These are phyloP conservation scores for Auricularia cornea DNA, from an alignment of 768 basidiomycete genomes.

Conservation along the genomic window DNA sequence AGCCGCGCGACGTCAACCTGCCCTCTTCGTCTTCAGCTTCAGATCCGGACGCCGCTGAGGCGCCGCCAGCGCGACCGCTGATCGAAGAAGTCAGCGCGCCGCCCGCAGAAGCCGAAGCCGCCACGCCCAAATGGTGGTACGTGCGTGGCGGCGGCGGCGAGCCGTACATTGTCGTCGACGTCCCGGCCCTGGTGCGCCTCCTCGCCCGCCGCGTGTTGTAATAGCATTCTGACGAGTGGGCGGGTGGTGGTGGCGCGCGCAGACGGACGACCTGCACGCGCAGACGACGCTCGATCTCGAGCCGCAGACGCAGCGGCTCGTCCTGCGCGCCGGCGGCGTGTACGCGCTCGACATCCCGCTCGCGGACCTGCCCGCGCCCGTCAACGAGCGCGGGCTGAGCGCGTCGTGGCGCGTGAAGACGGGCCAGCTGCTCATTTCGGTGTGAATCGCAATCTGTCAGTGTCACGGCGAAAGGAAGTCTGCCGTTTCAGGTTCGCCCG, in stretches of 20 bases:
- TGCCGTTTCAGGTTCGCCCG: too few species aligned
- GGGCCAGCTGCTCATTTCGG: background rate
- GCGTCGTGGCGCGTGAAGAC: background rate
- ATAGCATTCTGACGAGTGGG: background rate
- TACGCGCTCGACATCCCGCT: background rate
- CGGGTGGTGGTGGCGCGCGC: background rate
- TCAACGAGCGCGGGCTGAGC: background rate
- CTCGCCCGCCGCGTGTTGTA: too few species aligned
- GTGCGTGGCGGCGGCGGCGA: background rate
- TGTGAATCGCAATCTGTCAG: too few species aligned
- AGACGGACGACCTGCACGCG: background rate
- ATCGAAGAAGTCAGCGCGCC: background rate
- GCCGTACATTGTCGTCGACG: background rate
- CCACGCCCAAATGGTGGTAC: background rate
- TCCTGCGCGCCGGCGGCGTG: background rate
- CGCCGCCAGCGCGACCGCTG: background rate
- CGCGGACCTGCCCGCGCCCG: background rate
- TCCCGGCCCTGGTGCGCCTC: background rate
- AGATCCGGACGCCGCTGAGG: too few species aligned
- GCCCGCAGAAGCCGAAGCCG: background rate
- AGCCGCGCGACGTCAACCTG: conserved; percentile 47
- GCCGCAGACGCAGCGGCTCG: background rate
- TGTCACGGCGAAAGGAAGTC: too few species aligned
- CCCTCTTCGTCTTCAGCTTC: conserved; percentile 29
- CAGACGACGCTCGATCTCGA: background rate